Conservation (phyloP, 2,329 filamentous ascomycete genomes). For the Cylindrodendrum hubeiense region DNA sequence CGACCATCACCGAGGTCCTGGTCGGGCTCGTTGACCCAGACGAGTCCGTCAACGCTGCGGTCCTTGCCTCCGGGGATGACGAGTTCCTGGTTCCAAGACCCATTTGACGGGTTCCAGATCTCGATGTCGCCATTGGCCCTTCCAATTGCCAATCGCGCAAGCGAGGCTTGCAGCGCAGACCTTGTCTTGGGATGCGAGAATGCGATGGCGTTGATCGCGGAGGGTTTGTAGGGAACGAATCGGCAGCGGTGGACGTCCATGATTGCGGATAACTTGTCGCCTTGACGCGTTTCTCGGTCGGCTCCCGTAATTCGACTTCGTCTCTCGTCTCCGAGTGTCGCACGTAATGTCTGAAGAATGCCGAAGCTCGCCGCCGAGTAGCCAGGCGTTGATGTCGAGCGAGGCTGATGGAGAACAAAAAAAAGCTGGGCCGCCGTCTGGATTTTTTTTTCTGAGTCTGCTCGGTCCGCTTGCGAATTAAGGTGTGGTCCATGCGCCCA, state of each 20-base stretch:
- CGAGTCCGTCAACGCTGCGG: constrained; percentile 88
- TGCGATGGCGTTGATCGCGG: constrained; percentile 92
- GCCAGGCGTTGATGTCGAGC: constrained; percentile 41
- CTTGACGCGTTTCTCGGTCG: constrained; percentile 22
- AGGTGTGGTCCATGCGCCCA: constrained; percentile 50
- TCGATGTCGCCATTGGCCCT: constrained; percentile 96
- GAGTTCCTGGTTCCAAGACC: constrained; percentile 90
- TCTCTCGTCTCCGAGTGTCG: background rate
- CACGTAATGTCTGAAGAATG: background rate
- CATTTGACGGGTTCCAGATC: constrained; percentile 91
- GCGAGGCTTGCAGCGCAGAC: constrained; percentile 62
- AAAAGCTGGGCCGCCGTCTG: constrained; percentile 46
- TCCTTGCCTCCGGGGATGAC: constrained; percentile 87
- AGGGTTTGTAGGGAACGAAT: constrained; percentile 92
- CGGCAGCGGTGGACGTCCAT: constrained; percentile 99
- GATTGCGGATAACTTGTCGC: constrained; percentile 23
- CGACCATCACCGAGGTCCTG: constrained; percentile 74
- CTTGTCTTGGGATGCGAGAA: constrained; percentile 81
- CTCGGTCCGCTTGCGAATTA: constrained; percentile 38
- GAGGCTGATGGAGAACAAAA: constrained; percentile 41
- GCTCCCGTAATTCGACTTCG: constrained; percentile 2
- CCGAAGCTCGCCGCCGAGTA: constrained; percentile 41
- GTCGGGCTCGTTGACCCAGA: constrained; percentile 90
- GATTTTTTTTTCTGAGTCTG: constrained; percentile 48
- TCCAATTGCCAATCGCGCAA: constrained; percentile 86